Conservation (phyloP, 2,329 filamentous ascomycete genomes). For the Sclerotiophoma versabilis region DNA sequence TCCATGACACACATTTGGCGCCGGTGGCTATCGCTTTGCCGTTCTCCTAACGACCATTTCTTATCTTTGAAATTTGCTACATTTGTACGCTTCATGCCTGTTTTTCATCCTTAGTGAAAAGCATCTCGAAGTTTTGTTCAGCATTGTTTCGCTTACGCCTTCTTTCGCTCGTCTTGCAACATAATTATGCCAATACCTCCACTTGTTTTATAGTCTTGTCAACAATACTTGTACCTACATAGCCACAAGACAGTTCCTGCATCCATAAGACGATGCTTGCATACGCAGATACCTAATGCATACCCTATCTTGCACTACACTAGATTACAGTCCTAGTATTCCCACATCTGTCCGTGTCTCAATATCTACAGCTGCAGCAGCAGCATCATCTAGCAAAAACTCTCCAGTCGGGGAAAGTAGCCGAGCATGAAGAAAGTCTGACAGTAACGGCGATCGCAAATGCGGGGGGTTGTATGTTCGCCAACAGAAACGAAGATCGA, state of each 20-base stretch:
- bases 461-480: neutral
- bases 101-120: neutral
- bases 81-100: neutral
- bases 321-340: neutral
- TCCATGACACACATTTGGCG: neutral
- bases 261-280: neutral
- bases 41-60: slow-evolving; percentile 3
- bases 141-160: neutral
- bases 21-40: neutral
- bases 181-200: neutral
- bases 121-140: neutral
- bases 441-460: neutral
- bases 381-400: neutral
- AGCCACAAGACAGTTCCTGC: neutral
- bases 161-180: neutral
- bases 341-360: neutral
- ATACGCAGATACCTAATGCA: neutral
- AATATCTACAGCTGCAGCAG: neutral
- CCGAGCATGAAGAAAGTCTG: neutral
- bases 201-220: neutral
- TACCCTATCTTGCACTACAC: neutral
- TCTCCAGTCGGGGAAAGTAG: neutral
- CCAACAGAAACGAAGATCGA: neutral
- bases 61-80: neutral
- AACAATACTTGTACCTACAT: slow-evolving; percentile 1